Percentiles rank a stretch among this genome's conserved stretches.
phyloP scores from a whole-genome alignment of 345 rosid genomes.

The Cardamine occulta region DNA sequence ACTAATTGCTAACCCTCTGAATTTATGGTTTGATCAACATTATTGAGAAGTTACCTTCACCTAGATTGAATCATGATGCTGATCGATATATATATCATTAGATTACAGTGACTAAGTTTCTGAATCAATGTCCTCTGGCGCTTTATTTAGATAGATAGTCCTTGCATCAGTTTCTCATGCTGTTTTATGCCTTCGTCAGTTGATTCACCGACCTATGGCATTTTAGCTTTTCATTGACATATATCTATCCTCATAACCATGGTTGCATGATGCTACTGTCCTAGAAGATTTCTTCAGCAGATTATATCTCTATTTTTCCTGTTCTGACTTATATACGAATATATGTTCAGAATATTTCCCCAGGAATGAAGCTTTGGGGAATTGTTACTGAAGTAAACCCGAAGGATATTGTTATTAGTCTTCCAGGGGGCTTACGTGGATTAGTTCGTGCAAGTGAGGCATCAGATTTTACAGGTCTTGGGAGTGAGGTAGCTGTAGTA shows the following conservation, averaged over 20 bases:
- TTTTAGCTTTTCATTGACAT: slow-evolving; percentile 21
- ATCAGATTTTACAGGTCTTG: slow-evolving; percentile 64
- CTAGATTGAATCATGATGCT: slow-evolving; percentile 3
- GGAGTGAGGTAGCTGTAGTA: slow-evolving; percentile 55
- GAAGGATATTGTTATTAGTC: slow-evolving; percentile 86
- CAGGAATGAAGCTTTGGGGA: slow-evolving; percentile 98
- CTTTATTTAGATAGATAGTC: background rate
- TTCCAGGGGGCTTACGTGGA: slow-evolving; percentile 94
- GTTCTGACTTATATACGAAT: slow-evolving; percentile 17
- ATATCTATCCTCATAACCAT: slow-evolving; percentile 6
- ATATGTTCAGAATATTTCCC: slow-evolving; percentile 71
- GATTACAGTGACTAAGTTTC: slow-evolving; percentile 7
- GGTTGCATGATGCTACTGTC: slow-evolving; percentile 20
- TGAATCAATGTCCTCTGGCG: background rate
- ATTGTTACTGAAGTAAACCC: slow-evolving; percentile 89
- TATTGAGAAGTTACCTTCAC: background rate
- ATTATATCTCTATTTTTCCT: slow-evolving; percentile 18
- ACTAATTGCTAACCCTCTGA: background rate
- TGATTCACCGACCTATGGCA: background rate
- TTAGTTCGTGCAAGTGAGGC: slow-evolving; percentile 83
- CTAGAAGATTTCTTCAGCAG: slow-evolving; percentile 10
- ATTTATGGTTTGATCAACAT: slow-evolving; percentile 12
- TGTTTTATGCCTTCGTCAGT: background rate
- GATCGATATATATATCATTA: background rate
- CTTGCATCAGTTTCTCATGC: slow-evolving; percentile 8